These are phyloP conservation scores for Ustilago esculenta DNA, from an alignment of 1,284 basidiomycete genomes.

Conservation along the genomic window DNA sequence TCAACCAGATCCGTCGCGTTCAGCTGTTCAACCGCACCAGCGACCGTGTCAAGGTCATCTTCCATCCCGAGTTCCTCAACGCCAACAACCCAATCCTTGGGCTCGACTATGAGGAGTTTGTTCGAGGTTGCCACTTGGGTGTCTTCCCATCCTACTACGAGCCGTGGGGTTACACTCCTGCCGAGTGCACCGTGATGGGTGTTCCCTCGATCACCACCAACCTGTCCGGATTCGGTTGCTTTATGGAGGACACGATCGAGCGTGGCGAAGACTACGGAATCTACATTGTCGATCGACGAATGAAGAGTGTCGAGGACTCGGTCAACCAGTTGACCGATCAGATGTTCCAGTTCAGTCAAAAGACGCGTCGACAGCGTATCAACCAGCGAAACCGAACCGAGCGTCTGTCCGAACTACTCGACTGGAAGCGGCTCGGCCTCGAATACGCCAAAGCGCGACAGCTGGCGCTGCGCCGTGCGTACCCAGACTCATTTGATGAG, in stretches of 20 bases:
- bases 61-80: constrained; percentile 98
- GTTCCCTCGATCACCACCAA: constrained; percentile 97
- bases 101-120: constrained; percentile 98
- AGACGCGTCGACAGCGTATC: constrained; percentile 94
- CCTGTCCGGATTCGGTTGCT: constrained; percentile 95
- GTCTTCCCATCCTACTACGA: constrained; percentile 96
- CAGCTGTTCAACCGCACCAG: constrained; percentile 84
- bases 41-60: constrained; percentile 94
- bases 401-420: constrained; percentile 77
- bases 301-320: constrained; percentile 88
- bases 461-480: constrained; percentile 88
- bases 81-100: constrained; percentile 96
- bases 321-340: constrained; percentile 74
- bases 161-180: constrained; percentile 83
- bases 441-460: constrained; percentile 96
- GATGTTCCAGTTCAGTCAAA: constrained; percentile 75
- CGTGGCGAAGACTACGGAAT: constrained; percentile 71
- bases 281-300: constrained; percentile 93
- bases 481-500: constrained; percentile 86
- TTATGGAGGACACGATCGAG: constrained; percentile 99
- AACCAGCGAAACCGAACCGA: constrained; percentile 98
- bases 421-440: constrained; percentile 97
- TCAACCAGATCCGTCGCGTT: constrained; percentile 92
- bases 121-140: constrained; percentile 94
- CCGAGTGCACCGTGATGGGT: constrained; percentile 82